Evolutionary conservation across 306 rosid species (phyloP), one percentile per base, ranked within the genome.

Genomic region (Quercus engelmannii): DNA sequence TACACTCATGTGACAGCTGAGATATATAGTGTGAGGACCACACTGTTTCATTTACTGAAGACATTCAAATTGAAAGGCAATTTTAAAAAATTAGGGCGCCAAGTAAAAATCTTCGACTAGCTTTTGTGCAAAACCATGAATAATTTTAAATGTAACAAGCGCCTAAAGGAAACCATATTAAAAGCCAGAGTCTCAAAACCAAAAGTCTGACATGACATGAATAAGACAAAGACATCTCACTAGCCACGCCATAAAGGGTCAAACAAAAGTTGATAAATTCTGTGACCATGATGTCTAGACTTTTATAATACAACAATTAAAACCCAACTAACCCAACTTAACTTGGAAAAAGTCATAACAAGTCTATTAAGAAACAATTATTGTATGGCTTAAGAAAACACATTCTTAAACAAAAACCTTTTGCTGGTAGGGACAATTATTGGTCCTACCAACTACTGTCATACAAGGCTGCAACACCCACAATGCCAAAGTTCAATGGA

Each of bases 161-260:
- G 78, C 84, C 71, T 63, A 76, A 74, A 77, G 12, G 75, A 57
- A 26, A 14, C 21, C 72, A 68, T 19, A 68, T 68, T 33, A 46
- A 67, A 18, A 17, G 18, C 28, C 54, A 33, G 5, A 4, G 18
- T 10, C 18, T 35, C 15, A 3, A 35, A 31, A 41, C 12, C 26
- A 5, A 68, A 81, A 64, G 74, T 55, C 85, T 81, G 89, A 79
- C 82, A 71, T 12, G 38, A 51, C 23, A 77, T 56, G 43, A 69
- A 78, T 75, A 68, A 74, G 88, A 85, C 83, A 84, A 54, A 38
- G 92, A 85, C 92, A 73, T 76, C 51, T 73, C 79, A 80, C 79
- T 73, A 78, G 75, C 79, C 46, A 9, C 81, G 35, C 55, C 33
- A 56, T 76, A 78, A 72, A 70, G 69, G n/a, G 25, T 54, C 23